phyloP scores from a whole-genome alignment of 1,139 yeast species.

The Suhomyces chickasaworum region DNA sequence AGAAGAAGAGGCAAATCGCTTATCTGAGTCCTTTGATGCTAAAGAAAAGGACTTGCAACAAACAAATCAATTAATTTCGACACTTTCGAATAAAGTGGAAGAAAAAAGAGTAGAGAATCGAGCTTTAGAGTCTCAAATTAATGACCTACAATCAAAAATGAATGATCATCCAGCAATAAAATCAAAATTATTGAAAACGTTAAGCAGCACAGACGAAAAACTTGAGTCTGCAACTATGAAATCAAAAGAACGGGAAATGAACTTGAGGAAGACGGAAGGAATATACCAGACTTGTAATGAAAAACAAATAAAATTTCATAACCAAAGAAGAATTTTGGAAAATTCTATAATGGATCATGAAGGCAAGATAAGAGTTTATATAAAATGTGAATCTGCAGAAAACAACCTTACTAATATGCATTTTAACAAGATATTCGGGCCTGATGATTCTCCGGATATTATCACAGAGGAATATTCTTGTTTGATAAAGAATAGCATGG shows the following conservation, averaged over 20 bases:
- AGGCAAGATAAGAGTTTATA: slow-evolving; percentile 39
- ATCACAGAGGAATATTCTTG: slow-evolving; percentile 27
- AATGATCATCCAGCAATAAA: slow-evolving; percentile 18
- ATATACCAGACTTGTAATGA: slow-evolving; percentile 16
- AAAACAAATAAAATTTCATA: slow-evolving; percentile 27
- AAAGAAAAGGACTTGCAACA: slow-evolving; percentile 15
- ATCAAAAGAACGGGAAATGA: slow-evolving; percentile 16
- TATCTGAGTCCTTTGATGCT: slow-evolving; percentile 18
- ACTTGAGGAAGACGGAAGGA: slow-evolving; percentile 9
- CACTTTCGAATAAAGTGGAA: slow-evolving; percentile 10
- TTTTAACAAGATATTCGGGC: slow-evolving; percentile 27
- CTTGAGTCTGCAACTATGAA: slow-evolving; percentile 10
- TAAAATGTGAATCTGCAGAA: neutral
- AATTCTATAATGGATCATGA: slow-evolving; percentile 54
- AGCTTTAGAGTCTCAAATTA: slow-evolving; percentile 12
- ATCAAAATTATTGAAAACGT: slow-evolving; percentile 5
- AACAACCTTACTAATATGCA: neutral
- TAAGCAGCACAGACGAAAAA: slow-evolving; percentile 8
- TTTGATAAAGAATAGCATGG: slow-evolving; percentile 21
- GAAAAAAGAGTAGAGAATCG: slow-evolving; percentile 3
- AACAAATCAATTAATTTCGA: slow-evolving; percentile 8
- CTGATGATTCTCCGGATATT: slow-evolving; percentile 7
- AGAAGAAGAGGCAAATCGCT: slow-evolving; percentile 20
- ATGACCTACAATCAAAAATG: slow-evolving; percentile 18
- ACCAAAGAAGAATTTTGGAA: slow-evolving; percentile 46